Percentiles rank a stretch among this genome's conserved stretches.
Conservation (phyloP, 1,284 basidiomycete species). For the Ustilago cynodontis region DNA sequence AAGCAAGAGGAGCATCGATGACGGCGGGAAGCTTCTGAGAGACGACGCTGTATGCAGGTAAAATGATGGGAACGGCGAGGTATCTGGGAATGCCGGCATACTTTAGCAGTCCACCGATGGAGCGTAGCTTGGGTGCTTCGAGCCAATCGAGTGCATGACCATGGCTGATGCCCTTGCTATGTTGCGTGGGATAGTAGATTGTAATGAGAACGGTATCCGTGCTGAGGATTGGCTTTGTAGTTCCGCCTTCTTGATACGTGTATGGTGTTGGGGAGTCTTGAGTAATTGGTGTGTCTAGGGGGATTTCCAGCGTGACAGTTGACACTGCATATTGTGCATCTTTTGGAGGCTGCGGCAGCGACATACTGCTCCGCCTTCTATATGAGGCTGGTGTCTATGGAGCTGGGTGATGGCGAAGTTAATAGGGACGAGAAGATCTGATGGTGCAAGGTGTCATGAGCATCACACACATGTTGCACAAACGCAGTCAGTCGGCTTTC, state of each 20-base stretch:
- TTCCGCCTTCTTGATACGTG: constrained; percentile 30
- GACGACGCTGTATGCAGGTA: constrained; percentile 52
- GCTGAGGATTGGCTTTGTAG: constrained; percentile 40
- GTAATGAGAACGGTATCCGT: constrained; percentile 59
- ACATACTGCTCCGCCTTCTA: constrained; percentile 23
- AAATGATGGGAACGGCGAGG: constrained; percentile 51
- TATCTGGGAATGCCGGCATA: constrained; percentile 60
- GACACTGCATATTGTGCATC: constrained; percentile 50
- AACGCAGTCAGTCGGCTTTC: too few species aligned
- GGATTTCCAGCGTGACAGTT: constrained; percentile 57
- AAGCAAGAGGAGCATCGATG: constrained; percentile 28
- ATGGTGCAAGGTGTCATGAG: constrained; percentile 4
- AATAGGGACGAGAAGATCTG: not conserved
- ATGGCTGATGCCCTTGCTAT: not conserved
- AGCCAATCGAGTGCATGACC: constrained; percentile 41
- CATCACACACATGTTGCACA: not conserved
- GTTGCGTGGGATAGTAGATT: constrained; percentile 58
- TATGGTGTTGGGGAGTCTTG: constrained; percentile 35
- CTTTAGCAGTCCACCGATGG: constrained; percentile 58
- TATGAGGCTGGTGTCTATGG: not conserved
- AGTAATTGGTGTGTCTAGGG: constrained; percentile 34
- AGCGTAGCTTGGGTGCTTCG: constrained; percentile 44
- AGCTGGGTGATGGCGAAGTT: not conserved
- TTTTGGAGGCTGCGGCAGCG: constrained; percentile 26
- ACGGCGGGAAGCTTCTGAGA: constrained; percentile 40